A percentile compares a stretch with the other conserved stretches of the same genome.
These are phyloP conservation scores for Melaleuca alternifolia DNA, from an alignment of 345 rosid genomes.

Conservation along the genomic window DNA sequence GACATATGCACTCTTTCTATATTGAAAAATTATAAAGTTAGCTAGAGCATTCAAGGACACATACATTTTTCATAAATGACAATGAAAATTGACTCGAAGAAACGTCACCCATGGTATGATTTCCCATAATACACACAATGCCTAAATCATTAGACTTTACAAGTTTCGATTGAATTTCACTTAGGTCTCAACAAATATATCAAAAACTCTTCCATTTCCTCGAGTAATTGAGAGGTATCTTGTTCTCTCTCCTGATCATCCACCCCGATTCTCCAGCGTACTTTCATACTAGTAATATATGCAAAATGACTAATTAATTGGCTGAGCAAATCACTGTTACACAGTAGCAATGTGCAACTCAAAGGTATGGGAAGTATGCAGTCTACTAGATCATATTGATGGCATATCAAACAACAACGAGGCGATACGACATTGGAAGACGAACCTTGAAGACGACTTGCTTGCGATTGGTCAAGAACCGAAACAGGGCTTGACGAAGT, in stretches of 20 bases:
- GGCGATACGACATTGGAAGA: background rate
- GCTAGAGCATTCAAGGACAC: background rate
- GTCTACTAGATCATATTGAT: background rate
- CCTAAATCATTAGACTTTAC: background rate
- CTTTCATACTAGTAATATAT: background rate
- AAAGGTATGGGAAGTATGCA: background rate
- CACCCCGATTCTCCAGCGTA: background rate
- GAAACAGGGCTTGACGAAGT: conserved; percentile 44
- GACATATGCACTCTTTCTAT: background rate
- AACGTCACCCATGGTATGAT: background rate
- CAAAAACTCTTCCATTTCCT: background rate
- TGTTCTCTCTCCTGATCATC: background rate
- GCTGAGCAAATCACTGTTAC: background rate
- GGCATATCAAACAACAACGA: background rate
- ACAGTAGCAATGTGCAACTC: background rate
- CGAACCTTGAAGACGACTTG: background rate
- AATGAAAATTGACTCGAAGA: background rate
- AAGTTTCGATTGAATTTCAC: background rate
- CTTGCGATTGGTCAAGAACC: conserved; percentile 22
- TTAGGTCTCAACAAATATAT: background rate
- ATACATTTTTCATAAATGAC: background rate
- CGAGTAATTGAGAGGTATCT: background rate
- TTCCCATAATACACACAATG: background rate
- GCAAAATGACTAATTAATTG: background rate
- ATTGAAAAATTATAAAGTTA: background rate